Base-by-base conservation (phyloP, 179 eudicot genomes). In the Silene noctiflora region DNA sequence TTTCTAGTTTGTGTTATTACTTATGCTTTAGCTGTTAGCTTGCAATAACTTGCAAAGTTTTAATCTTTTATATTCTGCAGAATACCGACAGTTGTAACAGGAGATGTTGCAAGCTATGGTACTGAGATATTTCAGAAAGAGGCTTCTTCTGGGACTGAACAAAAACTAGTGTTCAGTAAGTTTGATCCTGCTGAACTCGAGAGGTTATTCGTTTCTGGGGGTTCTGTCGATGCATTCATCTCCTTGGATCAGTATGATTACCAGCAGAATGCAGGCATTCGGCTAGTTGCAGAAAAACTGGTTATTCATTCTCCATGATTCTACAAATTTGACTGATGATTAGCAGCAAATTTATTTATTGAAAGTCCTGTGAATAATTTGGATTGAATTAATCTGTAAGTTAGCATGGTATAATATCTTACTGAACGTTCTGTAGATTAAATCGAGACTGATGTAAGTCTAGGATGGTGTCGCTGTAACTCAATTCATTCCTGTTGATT, bases 181-280 rank as follows among this genome's bases (percentile, higher is more conserved):
- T 90, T 82, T 48, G 93, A 96, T 74, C 80, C 88, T 59, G 75
- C 85, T 67, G 97, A 93, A 78, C 89, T 96, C 17, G 94, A 89
- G 29, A 55, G 87, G 10, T 80, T 90, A 72, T 81, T 94, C 74
- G 78, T 81, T 61, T 86, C 94, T 3, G 96, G 96, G 61, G 82
- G 79, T 35, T 55, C 69, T 13, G 76, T 96, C 74, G 97, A 91
- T 68, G 94, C 90, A 4, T 91, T 76, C 82, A 80, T 96, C 86
- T 84, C 91, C 3, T 81, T 96, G 80, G 91, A 90, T 69, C 77
- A 90, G 8, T 96, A 91, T 74, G 99, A 96, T 83, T 89, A 82
- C 81, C 96, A 89, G 78, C 99, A 90, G 79, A 87, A 74, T 73
- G 92, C 97, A 51, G 99, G 99, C 70, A 87, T 96, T 74, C 87